Base-by-base conservation (phyloP, 2,329 filamentous ascomycete genomes). In the Aspergillus oerlinghausenensis region DNA sequence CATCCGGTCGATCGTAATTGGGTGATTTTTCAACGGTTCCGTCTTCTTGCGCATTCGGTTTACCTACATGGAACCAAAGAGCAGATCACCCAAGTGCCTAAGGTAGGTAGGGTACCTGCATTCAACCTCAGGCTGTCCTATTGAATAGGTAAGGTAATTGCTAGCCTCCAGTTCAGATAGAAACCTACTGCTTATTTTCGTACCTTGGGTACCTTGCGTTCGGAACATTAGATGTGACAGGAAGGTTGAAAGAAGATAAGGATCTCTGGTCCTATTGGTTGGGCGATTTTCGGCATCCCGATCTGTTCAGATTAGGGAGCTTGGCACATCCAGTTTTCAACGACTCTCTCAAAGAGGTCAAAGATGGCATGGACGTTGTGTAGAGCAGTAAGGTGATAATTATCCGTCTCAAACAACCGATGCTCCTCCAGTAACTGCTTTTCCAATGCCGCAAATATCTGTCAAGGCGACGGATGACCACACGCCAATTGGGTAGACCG, bases 201-300 rank as follows among this genome's bases (percentile, higher is more conserved):
- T 35, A 35, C 4, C 11, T 35, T 17, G 32, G 11, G 32, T 17
- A 35, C 5, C 32, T 35, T 35, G 14, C 32, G 14, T 38, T 38
- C 32, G 23, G 43, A 47, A 14, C 10, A 1, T 29, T 29, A 29
- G 10, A 11, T 14, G 25, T 21, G 49, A 26, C 5, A 26, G 6
- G 25, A 50, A 50, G 28, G 52, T 52, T 50, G 59, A 61, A 58
- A 23, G 48, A 17, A 65, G 68, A 70, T 70, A 70, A 69, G 66
- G 58, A 57, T 51, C 28, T 2, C 8, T 6, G 14, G 50, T 49
- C 49, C 57, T 54, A 69, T 69, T 69, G 66, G 67, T 49, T 50
- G 45, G 48, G 8, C 43, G 51, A 23, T 42, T 54, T 54, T 62
- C 61, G 59, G 65, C 61, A 66, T 65, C 65, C 63, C 62, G 63